phyloP scores from a whole-genome alignment of 2,329 filamentous ascomycete species.

The Penicillium sp. region DNA sequence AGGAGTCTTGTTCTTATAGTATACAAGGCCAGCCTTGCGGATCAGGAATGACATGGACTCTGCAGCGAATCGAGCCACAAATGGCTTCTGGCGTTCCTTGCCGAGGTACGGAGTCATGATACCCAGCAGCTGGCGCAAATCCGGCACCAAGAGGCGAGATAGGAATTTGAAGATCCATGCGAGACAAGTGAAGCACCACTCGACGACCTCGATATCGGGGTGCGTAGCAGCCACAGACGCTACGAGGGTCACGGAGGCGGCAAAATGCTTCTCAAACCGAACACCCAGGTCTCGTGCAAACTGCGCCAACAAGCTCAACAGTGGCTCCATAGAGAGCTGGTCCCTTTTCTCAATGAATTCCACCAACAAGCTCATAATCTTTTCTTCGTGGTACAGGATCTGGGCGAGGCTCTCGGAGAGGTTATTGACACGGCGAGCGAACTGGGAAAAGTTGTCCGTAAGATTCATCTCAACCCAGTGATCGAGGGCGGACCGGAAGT shows the following conservation, averaged over 20 bases:
- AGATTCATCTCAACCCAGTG: slow-evolving; percentile 93
- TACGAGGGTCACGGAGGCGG: slow-evolving; percentile 70
- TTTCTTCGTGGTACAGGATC: slow-evolving; percentile 84
- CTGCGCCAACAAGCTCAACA: slow-evolving; percentile 83
- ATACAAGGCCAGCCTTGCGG: slow-evolving; percentile 77
- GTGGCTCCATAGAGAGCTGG: slow-evolving; percentile 75
- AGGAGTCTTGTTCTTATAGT: slow-evolving; percentile 68
- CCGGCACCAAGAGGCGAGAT: slow-evolving; percentile 78
- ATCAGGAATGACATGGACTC: slow-evolving; percentile 93
- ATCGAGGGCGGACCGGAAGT: slow-evolving; percentile 77
- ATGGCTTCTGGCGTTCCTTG: slow-evolving; percentile 74
- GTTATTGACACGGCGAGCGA: slow-evolving; percentile 70
- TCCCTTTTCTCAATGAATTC: slow-evolving; percentile 76
- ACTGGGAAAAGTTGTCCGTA: slow-evolving; percentile 73
- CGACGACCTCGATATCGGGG: slow-evolving; percentile 81
- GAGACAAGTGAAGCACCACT: slow-evolving; percentile 93
- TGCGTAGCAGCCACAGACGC: slow-evolving; percentile 74
- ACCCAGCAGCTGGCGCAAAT: slow-evolving; percentile 79
- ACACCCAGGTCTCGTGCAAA: slow-evolving; percentile 91
- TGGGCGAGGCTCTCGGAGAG: slow-evolving; percentile 88
- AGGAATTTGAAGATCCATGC: slow-evolving; percentile 98
- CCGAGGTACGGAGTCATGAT: slow-evolving; percentile 82
- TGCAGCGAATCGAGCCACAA: slow-evolving; percentile 88
- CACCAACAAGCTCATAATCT: slow-evolving; percentile 75
- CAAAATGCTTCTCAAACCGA: slow-evolving; percentile 86